Conservation (phyloP, 2,329 filamentous ascomycete genomes). For the Neonectria faginata region DNA sequence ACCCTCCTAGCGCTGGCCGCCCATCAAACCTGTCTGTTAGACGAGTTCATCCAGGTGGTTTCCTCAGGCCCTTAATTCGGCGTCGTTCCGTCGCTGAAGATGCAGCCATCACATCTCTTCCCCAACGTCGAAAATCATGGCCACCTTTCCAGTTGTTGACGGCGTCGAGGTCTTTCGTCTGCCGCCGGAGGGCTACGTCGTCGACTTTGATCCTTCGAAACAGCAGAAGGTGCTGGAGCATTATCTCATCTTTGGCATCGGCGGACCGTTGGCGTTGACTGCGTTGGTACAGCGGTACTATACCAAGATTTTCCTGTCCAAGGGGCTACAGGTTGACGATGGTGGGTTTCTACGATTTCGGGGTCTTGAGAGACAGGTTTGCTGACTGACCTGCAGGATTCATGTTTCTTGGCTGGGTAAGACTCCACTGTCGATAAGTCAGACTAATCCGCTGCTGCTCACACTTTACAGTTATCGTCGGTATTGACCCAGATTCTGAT, state of each 20-base stretch:
- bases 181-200: conserved; percentile 45
- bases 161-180: conserved; percentile 42
- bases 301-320: conserved; percentile 46
- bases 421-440: neutral
- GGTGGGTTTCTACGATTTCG: conserved; percentile 23
- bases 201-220: conserved; percentile 30
- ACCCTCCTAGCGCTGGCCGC: neutral
- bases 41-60: neutral
- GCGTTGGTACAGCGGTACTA: conserved; percentile 47
- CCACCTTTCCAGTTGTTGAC: conserved; percentile 38
- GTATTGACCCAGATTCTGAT: conserved; percentile 35
- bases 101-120: neutral
- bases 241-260: conserved; percentile 43
- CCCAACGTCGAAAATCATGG: conserved; percentile 1
- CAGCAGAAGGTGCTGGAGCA: conserved; percentile 25
- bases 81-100: neutral
- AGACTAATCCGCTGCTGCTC: neutral
- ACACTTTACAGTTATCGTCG: conserved; percentile 23
- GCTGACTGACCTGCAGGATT: conserved; percentile 30
- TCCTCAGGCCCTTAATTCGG: neutral
- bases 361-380: neutral
- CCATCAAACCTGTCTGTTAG: neutral
- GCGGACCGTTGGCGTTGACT: conserved; percentile 41
- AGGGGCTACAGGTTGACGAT: conserved; percentile 43
- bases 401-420: conserved; percentile 45